phyloP scores from a whole-genome alignment of 179 eudicot species.

The Corrigiola litoralis region DNA sequence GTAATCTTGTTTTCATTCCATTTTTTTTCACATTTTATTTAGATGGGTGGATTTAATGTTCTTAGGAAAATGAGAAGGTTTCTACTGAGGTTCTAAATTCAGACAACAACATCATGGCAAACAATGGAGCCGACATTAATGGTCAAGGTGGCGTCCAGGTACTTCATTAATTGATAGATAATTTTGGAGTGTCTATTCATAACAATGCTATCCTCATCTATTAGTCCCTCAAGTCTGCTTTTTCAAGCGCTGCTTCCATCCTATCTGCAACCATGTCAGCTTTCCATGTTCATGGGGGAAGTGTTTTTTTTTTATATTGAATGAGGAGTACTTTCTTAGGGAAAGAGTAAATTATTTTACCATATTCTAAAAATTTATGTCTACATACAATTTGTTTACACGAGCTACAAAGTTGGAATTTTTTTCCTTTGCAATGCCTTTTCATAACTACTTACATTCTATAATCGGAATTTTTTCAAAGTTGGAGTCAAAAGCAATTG shows the following conservation, averaged over 20 bases:
- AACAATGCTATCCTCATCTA: neutral
- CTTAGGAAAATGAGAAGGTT: slow-evolving; percentile 45
- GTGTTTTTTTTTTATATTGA: neutral
- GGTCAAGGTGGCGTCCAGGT: slow-evolving; percentile 47
- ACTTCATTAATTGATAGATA: slow-evolving; percentile 5
- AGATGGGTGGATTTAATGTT: slow-evolving; percentile 5
- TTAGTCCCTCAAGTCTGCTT: neutral
- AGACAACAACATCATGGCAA: slow-evolving; percentile 18
- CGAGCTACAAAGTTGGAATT: neutral
- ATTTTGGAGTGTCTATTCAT: neutral
- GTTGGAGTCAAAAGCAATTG: too few relatives aligned
- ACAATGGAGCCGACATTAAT: slow-evolving; percentile 28
- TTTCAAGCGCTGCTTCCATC: neutral
- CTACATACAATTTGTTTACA: too few relatives aligned
- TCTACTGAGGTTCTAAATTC: slow-evolving; percentile 33
- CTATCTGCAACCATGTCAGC: neutral
- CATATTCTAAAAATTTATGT: too few relatives aligned
- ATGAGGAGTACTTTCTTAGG: neutral
- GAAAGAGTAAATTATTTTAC: too few relatives aligned
- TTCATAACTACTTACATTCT: too few relatives aligned
- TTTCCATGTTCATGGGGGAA: neutral
- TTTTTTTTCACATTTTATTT: neutral
- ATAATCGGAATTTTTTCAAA: too few relatives aligned
- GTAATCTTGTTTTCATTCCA: neutral
- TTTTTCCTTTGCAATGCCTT: neutral